Percentiles rank a stretch among this genome's conserved stretches.
Conservation (phyloP, 495 filamentous ascomycete genomes). For the Massariosphaeria phaeospora region DNA sequence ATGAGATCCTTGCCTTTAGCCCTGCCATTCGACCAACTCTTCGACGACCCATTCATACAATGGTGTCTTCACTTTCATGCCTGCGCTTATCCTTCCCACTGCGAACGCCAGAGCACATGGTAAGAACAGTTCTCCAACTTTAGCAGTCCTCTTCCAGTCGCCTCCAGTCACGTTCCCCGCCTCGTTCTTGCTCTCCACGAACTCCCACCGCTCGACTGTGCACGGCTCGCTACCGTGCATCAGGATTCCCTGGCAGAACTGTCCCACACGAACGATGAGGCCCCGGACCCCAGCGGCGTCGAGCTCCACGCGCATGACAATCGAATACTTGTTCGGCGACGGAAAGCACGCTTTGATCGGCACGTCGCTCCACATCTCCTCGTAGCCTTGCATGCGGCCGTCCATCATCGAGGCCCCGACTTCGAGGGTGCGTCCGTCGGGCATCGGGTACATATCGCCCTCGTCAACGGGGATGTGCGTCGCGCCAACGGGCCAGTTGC, state of each 20-base stretch:
- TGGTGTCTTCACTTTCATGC: constrained; percentile 3
- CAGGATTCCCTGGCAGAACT: constrained; percentile 27
- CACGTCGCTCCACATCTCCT: constrained; percentile 30
- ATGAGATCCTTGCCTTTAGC: neutral
- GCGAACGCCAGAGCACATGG: constrained; percentile 18
- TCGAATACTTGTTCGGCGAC: constrained; percentile 1
- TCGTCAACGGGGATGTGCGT: constrained; percentile 15
- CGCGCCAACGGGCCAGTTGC: neutral
- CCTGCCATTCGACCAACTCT: constrained; percentile 12
- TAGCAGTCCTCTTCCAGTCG: constrained; percentile 17
- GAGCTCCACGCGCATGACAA: constrained; percentile 15
- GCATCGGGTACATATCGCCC: constrained; percentile 23
- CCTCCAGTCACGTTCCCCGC: constrained; percentile 1
- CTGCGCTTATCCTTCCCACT: constrained; percentile 3
- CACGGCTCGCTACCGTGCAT: constrained; percentile 12
- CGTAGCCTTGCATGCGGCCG: constrained; percentile 5
- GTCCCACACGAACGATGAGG: constrained; percentile 22
- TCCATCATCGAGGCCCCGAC: neutral
- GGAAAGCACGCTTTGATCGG: neutral
- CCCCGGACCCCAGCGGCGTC: neutral
- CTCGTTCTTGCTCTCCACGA: neutral
- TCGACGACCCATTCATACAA: constrained; percentile 23
- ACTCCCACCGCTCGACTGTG: constrained; percentile 34
- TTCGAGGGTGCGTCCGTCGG: constrained; percentile 12
- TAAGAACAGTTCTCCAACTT: constrained; percentile 21